phyloP scores from a whole-genome alignment of 139 green algal genomes.

The Limnomonas spitsbergensis region DNA sequence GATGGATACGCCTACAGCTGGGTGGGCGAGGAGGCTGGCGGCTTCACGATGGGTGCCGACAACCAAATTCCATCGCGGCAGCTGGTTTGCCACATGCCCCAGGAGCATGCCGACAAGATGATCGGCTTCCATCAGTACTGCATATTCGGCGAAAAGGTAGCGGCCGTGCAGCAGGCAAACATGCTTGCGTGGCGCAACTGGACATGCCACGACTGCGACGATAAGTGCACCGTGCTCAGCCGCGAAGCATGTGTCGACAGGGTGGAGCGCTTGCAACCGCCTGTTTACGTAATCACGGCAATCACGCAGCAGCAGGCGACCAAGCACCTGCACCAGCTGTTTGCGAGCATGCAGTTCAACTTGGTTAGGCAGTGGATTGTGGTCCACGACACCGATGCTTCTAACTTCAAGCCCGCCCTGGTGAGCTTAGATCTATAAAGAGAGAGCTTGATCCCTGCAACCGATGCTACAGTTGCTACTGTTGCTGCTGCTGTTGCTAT shows the following conservation, averaged over 20 bases:
- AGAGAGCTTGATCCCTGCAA: too few relatives aligned
- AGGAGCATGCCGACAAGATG: background rate
- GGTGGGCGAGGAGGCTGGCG: too few relatives aligned
- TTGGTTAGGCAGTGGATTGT: background rate
- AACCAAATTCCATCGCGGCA: background rate
- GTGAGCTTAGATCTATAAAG: too few relatives aligned
- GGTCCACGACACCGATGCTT: background rate
- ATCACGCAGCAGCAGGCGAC: too few relatives aligned
- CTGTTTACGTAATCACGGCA: too few relatives aligned
- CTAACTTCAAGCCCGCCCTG: background rate
- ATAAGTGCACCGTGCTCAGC: too few relatives aligned
- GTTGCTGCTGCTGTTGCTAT: too few relatives aligned
- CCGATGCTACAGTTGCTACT: too few relatives aligned
- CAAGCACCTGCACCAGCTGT: background rate
- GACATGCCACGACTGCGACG: background rate
- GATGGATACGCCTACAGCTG: background rate
- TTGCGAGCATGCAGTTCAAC: background rate
- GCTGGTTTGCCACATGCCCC: background rate
- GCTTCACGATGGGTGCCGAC: too few relatives aligned
- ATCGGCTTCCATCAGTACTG: background rate
- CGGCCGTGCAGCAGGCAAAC: background rate
- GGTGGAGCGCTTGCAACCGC: too few relatives aligned
- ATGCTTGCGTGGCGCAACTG: background rate
- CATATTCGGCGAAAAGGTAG: background rate
- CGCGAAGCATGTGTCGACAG: too few relatives aligned